Evolutionary conservation across 257 asterid genomes (phyloP), one percentile per base, ranked within the genome.

Genomic region (Craterostigma plantagineum): DNA sequence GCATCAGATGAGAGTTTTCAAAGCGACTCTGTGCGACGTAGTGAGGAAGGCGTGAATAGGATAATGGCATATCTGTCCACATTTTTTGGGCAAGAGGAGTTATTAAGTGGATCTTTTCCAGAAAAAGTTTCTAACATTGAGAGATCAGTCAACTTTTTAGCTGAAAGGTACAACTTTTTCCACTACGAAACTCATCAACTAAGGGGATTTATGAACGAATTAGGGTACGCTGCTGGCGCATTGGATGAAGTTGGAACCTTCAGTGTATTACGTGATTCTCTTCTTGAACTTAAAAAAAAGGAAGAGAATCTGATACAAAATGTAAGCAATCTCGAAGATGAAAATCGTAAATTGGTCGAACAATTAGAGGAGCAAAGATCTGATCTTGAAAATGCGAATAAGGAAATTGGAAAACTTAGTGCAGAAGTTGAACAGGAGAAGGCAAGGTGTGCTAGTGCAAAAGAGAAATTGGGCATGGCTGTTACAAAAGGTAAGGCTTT

Each of bases 401-500:
- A 73, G 53, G 80, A 86, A 50, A 72, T 66, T 45, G 47, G 57
- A 57, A 76, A 73, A 60, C 71, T 79, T 16, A 58, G 58, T 57
- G 71, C 70, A 10, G 95, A 76, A 59, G 64, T 79, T 65, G 95
- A 79, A 60, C 91, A 75, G 46, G 98, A 79, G 73, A 79, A 43
- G 63, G 58, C 63, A 53, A 70, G 71, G 68, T 72, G 58, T 65
- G 76, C 78, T 44, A 90, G 71, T 59, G 71, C 92, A 45, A 90
- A 90, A 64, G 93, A 90, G 81, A 90, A 90, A 81, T 92, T 90
- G 50, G 71, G 76, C 73, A 57, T 83, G 92, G 98, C 98, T 2
- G 98, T 83, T 71, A 76, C 92, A 11, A 90, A 79, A 69, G 98
- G 98, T 49, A 90, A 90, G 80, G 92, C 86, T n/a, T 68, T 83